phyloP scores from a whole-genome alignment of 139 green algal species.

The Picochlorum costavermella region DNA sequence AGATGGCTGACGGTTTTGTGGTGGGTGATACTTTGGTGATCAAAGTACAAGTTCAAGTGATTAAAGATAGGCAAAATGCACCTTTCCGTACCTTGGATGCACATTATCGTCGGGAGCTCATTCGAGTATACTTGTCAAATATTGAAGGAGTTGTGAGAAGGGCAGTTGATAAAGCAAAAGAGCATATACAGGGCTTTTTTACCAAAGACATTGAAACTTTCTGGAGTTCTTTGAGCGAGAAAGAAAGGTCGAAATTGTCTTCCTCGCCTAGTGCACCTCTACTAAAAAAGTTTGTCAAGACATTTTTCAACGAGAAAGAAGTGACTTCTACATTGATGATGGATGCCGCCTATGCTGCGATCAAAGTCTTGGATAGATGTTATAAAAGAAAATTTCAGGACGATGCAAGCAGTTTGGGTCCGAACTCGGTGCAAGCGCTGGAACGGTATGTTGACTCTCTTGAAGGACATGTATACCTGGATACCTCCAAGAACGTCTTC shows the following conservation, averaged over 20 bases:
- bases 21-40: conserved; percentile 88
- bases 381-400: background rate
- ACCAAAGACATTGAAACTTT: conserved; percentile 50
- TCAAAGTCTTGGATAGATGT: conserved; percentile 69
- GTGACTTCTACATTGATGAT: conserved; percentile 97
- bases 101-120: conserved; percentile 93
- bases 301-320: conserved; percentile 99
- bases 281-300: conserved; percentile 87
- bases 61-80: conserved; percentile 61
- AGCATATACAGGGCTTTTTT: background rate
- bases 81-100: conserved; percentile 91
- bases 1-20: conserved; percentile 90
- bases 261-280: conserved; percentile 55
- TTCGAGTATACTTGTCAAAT: conserved; percentile 96
- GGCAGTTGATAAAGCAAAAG: conserved; percentile 85
- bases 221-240: conserved; percentile 43
- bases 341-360: conserved; percentile 88
- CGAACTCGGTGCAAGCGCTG: background rate
- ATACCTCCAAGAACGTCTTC: conserved; percentile 25
- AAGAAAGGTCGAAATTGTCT: conserved; percentile 46
- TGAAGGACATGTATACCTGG: conserved; percentile 19
- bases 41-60: conserved; percentile 93
- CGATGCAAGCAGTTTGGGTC: too few relatives aligned
- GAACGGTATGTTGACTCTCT: background rate
- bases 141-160: conserved; percentile 89